Evolutionary conservation across 2,329 filamentous ascomycete genomes (phyloP), one percentile per base, ranked within the genome.

Genomic region (Alternaria alternata): DNA sequence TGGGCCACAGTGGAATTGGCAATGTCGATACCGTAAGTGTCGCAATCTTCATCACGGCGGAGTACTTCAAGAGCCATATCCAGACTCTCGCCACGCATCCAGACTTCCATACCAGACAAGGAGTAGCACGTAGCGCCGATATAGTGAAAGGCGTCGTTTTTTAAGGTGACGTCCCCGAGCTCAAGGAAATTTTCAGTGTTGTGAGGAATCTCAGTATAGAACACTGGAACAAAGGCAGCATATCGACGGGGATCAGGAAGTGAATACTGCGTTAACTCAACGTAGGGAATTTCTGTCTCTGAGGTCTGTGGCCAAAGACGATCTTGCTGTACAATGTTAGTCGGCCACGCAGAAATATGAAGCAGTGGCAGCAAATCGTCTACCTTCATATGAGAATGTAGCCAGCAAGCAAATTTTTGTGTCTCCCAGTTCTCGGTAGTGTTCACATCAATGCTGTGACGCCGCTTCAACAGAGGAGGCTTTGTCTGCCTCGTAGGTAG

Each of bases 391-490:
- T 56, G 30, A 18, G 26, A 16, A 43, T 51, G 18, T 16, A 42
- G 20, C 24, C 44, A 28, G 14, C 22, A 11, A 22, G 20, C 8
- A 12, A n/a, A 36, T 3, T 16, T 6, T 14, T n/a, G 28, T 16
- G 12, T 42, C 28, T 20, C 34, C 48, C 56, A 59, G 39, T 42
- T 14, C 30, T 34, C 22, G 22, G 12, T 39, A 9, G 54, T 64
- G 14, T 57, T 55, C 16, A 67, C 68, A 22, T 75, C 71, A 24
- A 74, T 43, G n/a, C 63, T 70, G 28, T 73, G 68, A 8, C 69
- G 68, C 22, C 71, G 68, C 30, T 48, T 52, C 20, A 18, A 51
- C 24, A 73, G 47, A 14, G 52, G 22, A 12, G 66, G 65, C 4
- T 8, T 52, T 4, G 65, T 68, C 22, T 20, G 39, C 34, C 41